Evolutionary conservation across 1,284 basidiomycete genomes (phyloP), one percentile per base, ranked within the genome.

Genomic region (Ceratobasidium sp.): DNA sequence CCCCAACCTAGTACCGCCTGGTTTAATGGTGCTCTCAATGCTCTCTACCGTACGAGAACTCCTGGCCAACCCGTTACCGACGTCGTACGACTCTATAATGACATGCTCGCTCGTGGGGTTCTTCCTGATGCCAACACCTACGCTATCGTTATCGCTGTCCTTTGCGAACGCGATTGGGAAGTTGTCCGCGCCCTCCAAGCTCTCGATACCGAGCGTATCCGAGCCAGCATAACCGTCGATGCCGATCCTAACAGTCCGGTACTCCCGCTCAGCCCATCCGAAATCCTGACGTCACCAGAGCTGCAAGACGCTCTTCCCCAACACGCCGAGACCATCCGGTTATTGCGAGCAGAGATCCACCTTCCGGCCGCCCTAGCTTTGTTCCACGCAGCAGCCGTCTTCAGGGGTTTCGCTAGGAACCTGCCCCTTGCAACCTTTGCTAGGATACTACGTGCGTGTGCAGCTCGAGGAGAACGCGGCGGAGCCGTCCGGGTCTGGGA

Each of bases 121-220:
- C 75, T 84, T 0, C 93, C 94, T 16, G 88, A 88, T 72, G 74
- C 80, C 11, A 75, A 77, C 42, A 95, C 93, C 0, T 95, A 93
- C 75, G 76, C 81, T n/a, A 78, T 79, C 39, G 81, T 95, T 59
- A 87, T 97, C 71, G 75, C 78, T 1, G 87, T 86, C 0, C 83
- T 97, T 69, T 85, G 86, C 23, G 79, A 83, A 29, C 87, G 93
- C 42, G 93, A 96, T 73, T 75, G 79, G 8, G 91, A 95, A 74
- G 82, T 92, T 2, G 78, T 82, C 42, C 76, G 77, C 16, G 80
- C 83, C 0, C 80, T 87, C 25, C 72, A 77, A 19, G 71, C 76
- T 2, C 75, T 87, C 53, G 80, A 86, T 49, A 74, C 75, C 27
- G 59, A 71, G n/a, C 80, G 83, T 41, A 74, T 80, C 25, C 59